phyloP scores from a whole-genome alignment of 2,329 filamentous ascomycete species.

The Ceratocystis alfenasii region DNA sequence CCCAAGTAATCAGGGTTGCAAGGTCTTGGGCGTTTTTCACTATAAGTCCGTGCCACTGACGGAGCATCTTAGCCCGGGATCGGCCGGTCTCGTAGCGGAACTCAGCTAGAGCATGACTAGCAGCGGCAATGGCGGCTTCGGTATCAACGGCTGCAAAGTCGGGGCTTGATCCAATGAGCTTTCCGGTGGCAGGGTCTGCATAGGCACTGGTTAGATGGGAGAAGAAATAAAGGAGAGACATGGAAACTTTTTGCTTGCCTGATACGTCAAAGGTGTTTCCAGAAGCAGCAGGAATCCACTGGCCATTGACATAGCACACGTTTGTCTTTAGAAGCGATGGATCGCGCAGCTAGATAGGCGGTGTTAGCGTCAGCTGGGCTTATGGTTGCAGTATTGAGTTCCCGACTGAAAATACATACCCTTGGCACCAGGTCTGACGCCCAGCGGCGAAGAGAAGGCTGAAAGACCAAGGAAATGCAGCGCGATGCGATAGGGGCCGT shows the following conservation, averaged over 20 bases:
- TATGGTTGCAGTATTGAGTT: not conserved
- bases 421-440: conserved; percentile 17
- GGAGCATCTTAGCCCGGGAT: conserved; percentile 59
- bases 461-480: not conserved
- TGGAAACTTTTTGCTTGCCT: conserved; percentile 34
- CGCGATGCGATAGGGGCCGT: not conserved
- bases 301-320: conserved; percentile 75
- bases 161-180: conserved; percentile 69
- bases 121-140: conserved; percentile 71
- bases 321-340: conserved; percentile 73
- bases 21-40: conserved; percentile 68
- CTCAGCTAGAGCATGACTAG: conserved; percentile 57
- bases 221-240: not conserved
- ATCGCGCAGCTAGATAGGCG: conserved; percentile 48
- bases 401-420: conserved; percentile 22
- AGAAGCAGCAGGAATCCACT: conserved; percentile 77
- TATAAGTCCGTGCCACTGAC: conserved; percentile 73
- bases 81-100: conserved; percentile 64
- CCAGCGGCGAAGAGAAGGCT: not conserved
- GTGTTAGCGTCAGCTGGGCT: not conserved
- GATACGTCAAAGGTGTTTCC: conserved; percentile 85
- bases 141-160: conserved; percentile 74
- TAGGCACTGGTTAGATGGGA: not conserved
- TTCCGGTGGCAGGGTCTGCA: conserved; percentile 68
- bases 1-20: conserved; percentile 72